Base-by-base conservation (phyloP, 2,329 filamentous ascomycete genomes). In the Tolypocladium album region DNA sequence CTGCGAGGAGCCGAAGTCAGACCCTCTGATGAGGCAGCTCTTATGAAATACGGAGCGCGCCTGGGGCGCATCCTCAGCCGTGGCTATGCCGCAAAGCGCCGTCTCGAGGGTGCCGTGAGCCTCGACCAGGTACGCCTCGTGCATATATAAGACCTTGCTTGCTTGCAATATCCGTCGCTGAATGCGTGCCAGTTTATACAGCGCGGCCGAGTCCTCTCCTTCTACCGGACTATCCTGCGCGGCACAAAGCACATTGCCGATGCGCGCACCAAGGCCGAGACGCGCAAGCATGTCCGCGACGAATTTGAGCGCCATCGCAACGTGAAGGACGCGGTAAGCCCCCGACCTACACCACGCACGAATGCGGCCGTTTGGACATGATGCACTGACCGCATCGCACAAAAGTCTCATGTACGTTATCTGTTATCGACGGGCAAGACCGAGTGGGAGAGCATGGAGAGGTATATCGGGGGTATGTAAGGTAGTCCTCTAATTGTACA, bases 401-500 rank as follows among this genome's bases (percentile, higher is more conserved):
- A 57, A 57, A 57, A 85, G 82, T 72, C 74, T 64, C 84, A 87
- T 66, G 83, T 87, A 64, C 78, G 82, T 60, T 87, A 87, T 69
- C 77, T 88, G 43, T 70, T 87, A 61, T 86, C 84, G 12, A 86
- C 81, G 4, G 85, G 85, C 58, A 87, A 85, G 73, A 84, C 83
- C 34, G 81, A 87, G 68, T 87, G 84, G 84, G 82, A 87, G 66
- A 77, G 71, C 58, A 85, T 86, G 80, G 82, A 76, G 71, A 70
- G 73, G 64, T 75, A 76, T 68, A 71, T 76, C 64, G 69, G 65
- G 63, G 68, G 71, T 61, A 71, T 75, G 69, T 76, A 74, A 71
- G 74, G 69, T 76, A 74, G 67, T 59, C 31, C 13, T 38, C 24
- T 31, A 56, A 45, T 59, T 67, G 65, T 70, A 71, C 68, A 72